Evolutionary conservation across 805 yeast species (phyloP).

Genomic region (Pichia eremophila): DNA sequence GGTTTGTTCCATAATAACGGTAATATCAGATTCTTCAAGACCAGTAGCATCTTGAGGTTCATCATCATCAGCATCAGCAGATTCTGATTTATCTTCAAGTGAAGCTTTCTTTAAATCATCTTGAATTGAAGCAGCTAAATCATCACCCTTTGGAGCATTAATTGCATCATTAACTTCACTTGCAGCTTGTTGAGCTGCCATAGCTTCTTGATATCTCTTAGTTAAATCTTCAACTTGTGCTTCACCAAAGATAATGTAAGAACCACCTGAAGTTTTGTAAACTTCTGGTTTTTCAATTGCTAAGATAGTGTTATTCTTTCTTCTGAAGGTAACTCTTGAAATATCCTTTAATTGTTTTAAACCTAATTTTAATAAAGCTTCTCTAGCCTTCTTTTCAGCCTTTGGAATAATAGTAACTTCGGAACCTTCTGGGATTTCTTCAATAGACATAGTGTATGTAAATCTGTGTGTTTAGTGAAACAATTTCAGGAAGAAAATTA

Average conservation of each 20-base stretch:
- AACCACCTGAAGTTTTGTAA: constrained; percentile 86
- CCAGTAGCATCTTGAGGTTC: constrained; percentile 81
- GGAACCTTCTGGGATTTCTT: constrained; percentile 69
- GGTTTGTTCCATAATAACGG: constrained; percentile 85
- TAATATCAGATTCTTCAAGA: constrained; percentile 70
- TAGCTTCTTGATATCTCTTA: constrained; percentile 77
- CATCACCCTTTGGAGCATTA: constrained; percentile 52
- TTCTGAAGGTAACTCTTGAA: constrained; percentile 91
- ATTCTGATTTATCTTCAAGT: constrained; percentile 32
- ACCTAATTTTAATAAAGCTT: constrained; percentile 76
- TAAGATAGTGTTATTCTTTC: constrained; percentile 81
- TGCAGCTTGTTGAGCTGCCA: constrained; percentile 65
- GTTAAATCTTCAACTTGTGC: constrained; percentile 92
- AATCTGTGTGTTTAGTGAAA: not conserved
- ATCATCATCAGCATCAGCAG: constrained; percentile 25
- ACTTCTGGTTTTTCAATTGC: constrained; percentile 94
- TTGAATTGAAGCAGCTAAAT: constrained; percentile 46
- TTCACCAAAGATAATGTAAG: constrained; percentile 96
- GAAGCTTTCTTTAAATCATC: constrained; percentile 69
- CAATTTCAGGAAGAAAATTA: not conserved
- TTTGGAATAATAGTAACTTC: constrained; percentile 72
- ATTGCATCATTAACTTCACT: constrained; percentile 36
- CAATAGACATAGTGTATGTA: constrained; percentile 20
- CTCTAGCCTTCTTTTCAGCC: constrained; percentile 95
- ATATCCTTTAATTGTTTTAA: constrained; percentile 87